Evolutionary conservation across 139 green algal genomes (phyloP), one percentile per base, ranked within the genome.

Genomic region (Coelastrella sp.): DNA sequence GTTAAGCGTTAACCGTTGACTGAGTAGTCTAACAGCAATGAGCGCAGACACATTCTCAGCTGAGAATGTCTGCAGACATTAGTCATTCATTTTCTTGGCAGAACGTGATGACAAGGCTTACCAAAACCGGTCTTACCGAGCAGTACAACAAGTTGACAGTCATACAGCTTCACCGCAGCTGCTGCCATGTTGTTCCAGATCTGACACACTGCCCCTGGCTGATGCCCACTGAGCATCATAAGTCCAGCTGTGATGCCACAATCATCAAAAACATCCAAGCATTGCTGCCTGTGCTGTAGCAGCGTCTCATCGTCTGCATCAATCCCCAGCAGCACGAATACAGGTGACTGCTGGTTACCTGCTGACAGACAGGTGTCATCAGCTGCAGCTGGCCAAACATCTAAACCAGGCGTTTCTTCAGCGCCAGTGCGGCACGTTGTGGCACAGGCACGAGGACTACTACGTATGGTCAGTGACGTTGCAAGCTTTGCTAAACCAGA

Each of bases 91-190:
- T n/a, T n/a, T n/a, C n/a, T n/a, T n/a, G n/a, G n/a, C n/a, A n/a
- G n/a, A n/a, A n/a, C n/a, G n/a, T n/a, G n/a, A n/a, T n/a, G n/a
- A n/a, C n/a, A n/a, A n/a, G n/a, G n/a, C n/a, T n/a, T n/a, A n/a
- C n/a, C n/a, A n/a, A n/a, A n/a, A n/a, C n/a, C n/a, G n/a, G n/a
- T n/a, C n/a, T n/a, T n/a, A 83, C 75, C 75, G 2, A 83, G 75
- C 35, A 83, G 53, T n/a, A 83, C 75, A 38, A 35, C 75, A n/a
- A 83, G 75, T 0, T 83, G n/a, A 27, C 53, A 71, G 34, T 35
- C 53, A 41, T 35, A 62, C 21, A 51, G 21, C 4, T 71, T 27
- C 21, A 83, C 75, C 15, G 53, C 75, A 25, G 35, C 53, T 7
- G 4, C 34, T 17, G 75, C 53, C 75, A 83, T 50, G 19, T 41